Percentiles rank a stretch among this genome's conserved stretches.
phyloP scores from a whole-genome alignment of 306 rosid genomes.

The Luffa aegyptiaca region DNA sequence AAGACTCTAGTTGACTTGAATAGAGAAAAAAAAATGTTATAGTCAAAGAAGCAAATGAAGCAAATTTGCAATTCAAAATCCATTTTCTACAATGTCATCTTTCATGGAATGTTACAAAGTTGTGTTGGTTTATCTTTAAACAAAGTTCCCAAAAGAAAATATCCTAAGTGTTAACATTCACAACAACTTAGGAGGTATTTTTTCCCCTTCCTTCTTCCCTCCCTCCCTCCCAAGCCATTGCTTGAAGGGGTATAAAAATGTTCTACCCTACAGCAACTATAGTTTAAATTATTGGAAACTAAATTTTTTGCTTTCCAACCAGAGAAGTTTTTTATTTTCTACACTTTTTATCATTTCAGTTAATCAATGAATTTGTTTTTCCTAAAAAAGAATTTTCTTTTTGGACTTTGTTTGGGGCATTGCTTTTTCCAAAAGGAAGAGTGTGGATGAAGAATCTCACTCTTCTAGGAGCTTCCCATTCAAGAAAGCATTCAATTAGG shows the following conservation, averaged over 20 bases:
- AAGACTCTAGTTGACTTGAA: too few species aligned
- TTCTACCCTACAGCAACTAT: too few species aligned
- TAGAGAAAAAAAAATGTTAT: neutral
- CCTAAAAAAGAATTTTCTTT: neutral
- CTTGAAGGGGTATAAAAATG: neutral
- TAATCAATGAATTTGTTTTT: neutral
- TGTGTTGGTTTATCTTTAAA: neutral
- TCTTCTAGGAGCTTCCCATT: neutral
- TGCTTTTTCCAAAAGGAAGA: neutral
- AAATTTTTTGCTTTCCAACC: too few species aligned
- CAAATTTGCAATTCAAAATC: neutral
- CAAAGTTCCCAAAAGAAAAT: neutral
- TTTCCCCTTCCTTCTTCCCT: too few species aligned
- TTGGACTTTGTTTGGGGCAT: neutral
- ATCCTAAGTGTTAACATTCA: too few species aligned
- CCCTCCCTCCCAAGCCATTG: neutral
- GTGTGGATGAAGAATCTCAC: neutral
- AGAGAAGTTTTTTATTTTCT: neutral
- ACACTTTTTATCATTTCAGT: neutral
- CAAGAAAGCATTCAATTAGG: neutral
- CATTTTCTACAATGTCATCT: neutral
- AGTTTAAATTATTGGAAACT: too few species aligned
- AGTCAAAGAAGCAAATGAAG: neutral
- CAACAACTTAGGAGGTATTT: too few species aligned
- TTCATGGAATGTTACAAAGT: neutral